Evolutionary conservation across 2,329 filamentous ascomycete species (phyloP), one percentile per base, ranked within the genome.

Genomic region (Microdochium bolleyi): DNA sequence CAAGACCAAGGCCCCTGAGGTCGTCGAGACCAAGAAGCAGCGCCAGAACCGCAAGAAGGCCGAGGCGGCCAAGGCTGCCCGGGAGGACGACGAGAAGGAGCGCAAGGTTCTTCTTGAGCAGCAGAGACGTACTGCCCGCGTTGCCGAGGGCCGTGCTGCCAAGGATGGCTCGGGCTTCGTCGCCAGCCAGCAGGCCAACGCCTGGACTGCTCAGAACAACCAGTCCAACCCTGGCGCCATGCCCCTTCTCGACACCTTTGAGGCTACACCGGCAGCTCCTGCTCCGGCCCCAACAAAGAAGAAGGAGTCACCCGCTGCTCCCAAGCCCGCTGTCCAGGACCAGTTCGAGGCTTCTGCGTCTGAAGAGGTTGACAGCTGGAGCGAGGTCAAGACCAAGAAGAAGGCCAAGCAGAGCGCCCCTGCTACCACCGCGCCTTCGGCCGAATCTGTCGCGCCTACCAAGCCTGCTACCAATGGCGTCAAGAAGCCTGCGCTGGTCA

Each of bases 31-130:
- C 21, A 96, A 96, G 86, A 96, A 96, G 78, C 89, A 95, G 75
- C 85, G 91, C 55, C 92, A 96, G 75, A 94, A 96, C 74, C 83
- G 86, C 60, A 84, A 87, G 75, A 96, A 96, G 83, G 84, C 82
- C 37, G 91, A 96, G 71, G 86, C 84, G 54, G 84, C 84, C 63
- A 94, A 89, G 77, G 75, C 78, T 27, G 78, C 82, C 53, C 84
- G 88, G 27, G 86, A 92, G 65, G 87, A 88, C 61, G 83, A 87
- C 1, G 92, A 96, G 73, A 82, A 84, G 64, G 79, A 88, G 63
- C 86, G 92, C 64, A 88, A 89, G 73, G 74, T 75, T 37, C 77
- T 88, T 55, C 76, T 89, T 62, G 91, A 96, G 74, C 85, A 87
- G 67, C 92, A 96, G 74, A 83, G 90, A 58, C 87, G 91, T 57